Base-by-base conservation (phyloP, 108 stramenopile species). In the Epithemia pelagica region DNA sequence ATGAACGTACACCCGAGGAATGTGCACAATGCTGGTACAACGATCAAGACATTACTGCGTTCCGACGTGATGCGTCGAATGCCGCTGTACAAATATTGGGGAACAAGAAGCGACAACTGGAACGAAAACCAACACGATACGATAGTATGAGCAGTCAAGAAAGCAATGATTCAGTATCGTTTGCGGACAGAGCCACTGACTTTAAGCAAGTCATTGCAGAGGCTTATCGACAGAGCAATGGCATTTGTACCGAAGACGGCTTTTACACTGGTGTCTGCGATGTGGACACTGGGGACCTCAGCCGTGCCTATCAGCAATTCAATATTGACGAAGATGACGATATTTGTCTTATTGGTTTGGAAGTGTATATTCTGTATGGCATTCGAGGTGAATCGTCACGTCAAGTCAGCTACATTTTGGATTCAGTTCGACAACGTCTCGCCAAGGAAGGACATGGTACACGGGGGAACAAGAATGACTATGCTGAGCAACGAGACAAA, bases 1-100 rank as follows among this genome's bases (percentile, higher is more conserved):
- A n/a, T n/a, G n/a, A n/a, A n/a, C n/a, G n/a, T n/a, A n/a, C n/a
- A n/a, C n/a, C n/a, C n/a, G n/a, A n/a, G n/a, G n/a, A n/a, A n/a
- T n/a, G n/a, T n/a, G n/a, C n/a, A n/a, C 26, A 20, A 46, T 7
- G 52, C 63, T 0, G 68, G 62, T 32, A 51, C 52, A 26, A 64
- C 37, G 37, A 46, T 10, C 10, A 5, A 15, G 37, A 46, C 37
- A 46, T 46, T 46, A 10, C 37, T 15, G 10, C 15, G 10, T 46
- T 46, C 15, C 37, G 37, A 46, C 37, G 15, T 10, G 15, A 46
- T 46, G 5, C 37, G 15, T 46, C 37, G 10, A 46, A 46, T 5
- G 37, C 37, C 10, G 37, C 37, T 46, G 37, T 46, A 10, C 37
- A 62, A 2, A 65, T 64, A 53, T 19, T 55, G 8, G 28, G 55